Base-by-base conservation (phyloP, 2,329 filamentous ascomycete genomes). In the Ceratocystis ficicola region DNA sequence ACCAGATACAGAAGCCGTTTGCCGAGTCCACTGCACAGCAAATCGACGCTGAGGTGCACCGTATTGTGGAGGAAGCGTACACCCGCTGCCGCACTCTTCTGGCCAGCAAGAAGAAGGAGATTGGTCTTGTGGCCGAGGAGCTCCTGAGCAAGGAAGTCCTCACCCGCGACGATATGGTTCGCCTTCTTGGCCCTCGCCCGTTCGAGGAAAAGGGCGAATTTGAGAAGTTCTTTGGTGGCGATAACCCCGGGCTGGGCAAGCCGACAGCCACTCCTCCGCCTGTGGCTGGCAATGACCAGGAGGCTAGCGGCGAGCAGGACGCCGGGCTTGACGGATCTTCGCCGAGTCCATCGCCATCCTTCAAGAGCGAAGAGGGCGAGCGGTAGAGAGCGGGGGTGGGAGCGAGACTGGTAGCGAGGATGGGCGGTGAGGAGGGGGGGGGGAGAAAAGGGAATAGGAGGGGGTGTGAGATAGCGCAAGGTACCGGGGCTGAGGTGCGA, bases 61-160 rank as follows among this genome's bases (percentile, higher is more conserved):
- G 90, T 65, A 95, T 99, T 71, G 86, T 99, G 65, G 90, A 95
- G 69, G 85, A 94, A 74, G 94, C 94, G 1, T 96, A 99, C 80
- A 84, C 88, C 75, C 87, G 94, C 76, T 99, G 94, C 80, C 86
- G 84, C 72, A 84, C 89, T 59, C 83, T 99, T 30, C 80, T 99
- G 63, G 83, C 82, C 1, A 87, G 88, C 77, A 95, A 90, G 85
- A 94, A 95, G 80, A 81, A 83, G 71, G 90, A 97, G 77, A 82
- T 99, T 44, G 90, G 90, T 2, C 78, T 96, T 48, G 85, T 99
- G 4, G 94, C 94, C 0, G 92, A 99, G 79, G 94, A 99, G 77
- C 79, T 99, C 67, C 80, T 99, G 69, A 83, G 80, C 72, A 96
- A 96, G 82, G 94, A 99, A 78, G 86, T 96, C 72, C 82, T 99